Evolutionary conservation across 1,284 basidiomycete species (phyloP), one percentile per base, ranked within the genome.

Genomic region (Fomitopsis schrenkii): DNA sequence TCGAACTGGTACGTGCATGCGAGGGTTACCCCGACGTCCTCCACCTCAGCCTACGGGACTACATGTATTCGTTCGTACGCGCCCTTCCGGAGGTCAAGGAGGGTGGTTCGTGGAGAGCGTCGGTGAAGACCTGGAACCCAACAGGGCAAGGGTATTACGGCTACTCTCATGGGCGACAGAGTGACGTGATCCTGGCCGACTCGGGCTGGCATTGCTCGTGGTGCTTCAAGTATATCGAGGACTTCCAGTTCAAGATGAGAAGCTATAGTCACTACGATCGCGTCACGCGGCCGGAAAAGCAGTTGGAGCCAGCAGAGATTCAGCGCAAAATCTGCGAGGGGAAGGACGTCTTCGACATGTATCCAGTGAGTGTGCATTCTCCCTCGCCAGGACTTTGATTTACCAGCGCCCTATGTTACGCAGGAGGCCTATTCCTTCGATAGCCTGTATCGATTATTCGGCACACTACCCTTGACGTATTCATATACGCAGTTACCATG

Each of bases 211-310:
- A 83, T 64, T 83, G 81, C 71, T 86, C 83, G 63, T 88, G 82
- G 73, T 89, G 87, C 74, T 90, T 89, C 78, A 75, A 80, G 57
- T 81, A 80, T 12, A 75, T 89, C 48, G 72, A 77, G 2, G 86
- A 90, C 69, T 88, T 85, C 62, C 72, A 79, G 15, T 76, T 80
- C 67, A 88, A 88, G 74, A 88, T 88, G 84, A 74, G 22, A 63
- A 64, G 85, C 1, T 88, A 85, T 72, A 87, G 85, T 6, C 87
- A 89, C 75, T 78, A 83, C 22, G 87, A 89, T 64, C 81, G 87
- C 33, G 81, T 89, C 26, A 84, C 82, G 36, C 75, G 82, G 22
- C 82, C 82, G 0, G 70, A 73, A 35, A 72, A 80, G 54, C 55
- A 56, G 55, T 22, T 56, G n/a, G 55, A 56, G 8, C 40, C 55